Percentiles rank a stretch among this genome's conserved stretches.
These are phyloP conservation scores for Rostrohypoxylon terebratum DNA, from an alignment of 495 filamentous ascomycete species.

Conservation along the genomic window DNA sequence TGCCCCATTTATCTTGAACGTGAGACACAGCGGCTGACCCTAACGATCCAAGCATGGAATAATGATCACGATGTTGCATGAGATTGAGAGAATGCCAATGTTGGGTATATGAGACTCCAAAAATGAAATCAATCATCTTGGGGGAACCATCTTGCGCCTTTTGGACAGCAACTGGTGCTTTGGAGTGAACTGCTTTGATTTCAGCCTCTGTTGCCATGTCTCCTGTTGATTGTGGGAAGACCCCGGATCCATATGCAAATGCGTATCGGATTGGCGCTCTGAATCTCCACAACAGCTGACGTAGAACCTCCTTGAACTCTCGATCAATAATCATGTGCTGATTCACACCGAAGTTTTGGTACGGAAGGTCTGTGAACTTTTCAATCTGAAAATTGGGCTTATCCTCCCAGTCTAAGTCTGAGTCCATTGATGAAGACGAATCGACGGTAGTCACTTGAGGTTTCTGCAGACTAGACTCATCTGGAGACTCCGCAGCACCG, in stretches of 20 bases:
- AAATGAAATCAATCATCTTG: slow-evolving; percentile 99
- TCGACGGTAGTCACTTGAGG: slow-evolving; percentile 11
- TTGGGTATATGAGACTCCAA: slow-evolving; percentile 93
- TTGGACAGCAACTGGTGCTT: slow-evolving; percentile 78
- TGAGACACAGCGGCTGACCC: slow-evolving; percentile 84
- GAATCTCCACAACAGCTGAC: slow-evolving; percentile 92
- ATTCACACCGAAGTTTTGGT: slow-evolving; percentile 90
- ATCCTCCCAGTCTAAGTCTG: slow-evolving; percentile 75
- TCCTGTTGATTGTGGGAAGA: slow-evolving; percentile 82
- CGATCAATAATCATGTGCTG: slow-evolving; percentile 94
- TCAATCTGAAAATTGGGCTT: slow-evolving; percentile 80
- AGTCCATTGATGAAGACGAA: slow-evolving; percentile 32
- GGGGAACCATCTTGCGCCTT: slow-evolving; percentile 85
- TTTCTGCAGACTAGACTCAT: slow-evolving; percentile 44
- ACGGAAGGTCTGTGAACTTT: slow-evolving; percentile 86
- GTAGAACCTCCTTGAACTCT: slow-evolving; percentile 90
- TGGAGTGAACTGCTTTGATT: slow-evolving; percentile 74
- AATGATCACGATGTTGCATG: slow-evolving; percentile 88
- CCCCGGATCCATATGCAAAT: slow-evolving; percentile 96
- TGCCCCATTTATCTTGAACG: slow-evolving; percentile 88
- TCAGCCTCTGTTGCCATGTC: slow-evolving; percentile 62
- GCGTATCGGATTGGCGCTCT: slow-evolving; percentile 93
- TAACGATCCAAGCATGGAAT: slow-evolving; percentile 85
- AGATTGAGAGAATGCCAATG: slow-evolving; percentile 98
- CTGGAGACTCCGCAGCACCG: slow-evolving; percentile 46